phyloP scores from a whole-genome alignment of 495 filamentous ascomycete species.

The Articulospora tetracladia region DNA sequence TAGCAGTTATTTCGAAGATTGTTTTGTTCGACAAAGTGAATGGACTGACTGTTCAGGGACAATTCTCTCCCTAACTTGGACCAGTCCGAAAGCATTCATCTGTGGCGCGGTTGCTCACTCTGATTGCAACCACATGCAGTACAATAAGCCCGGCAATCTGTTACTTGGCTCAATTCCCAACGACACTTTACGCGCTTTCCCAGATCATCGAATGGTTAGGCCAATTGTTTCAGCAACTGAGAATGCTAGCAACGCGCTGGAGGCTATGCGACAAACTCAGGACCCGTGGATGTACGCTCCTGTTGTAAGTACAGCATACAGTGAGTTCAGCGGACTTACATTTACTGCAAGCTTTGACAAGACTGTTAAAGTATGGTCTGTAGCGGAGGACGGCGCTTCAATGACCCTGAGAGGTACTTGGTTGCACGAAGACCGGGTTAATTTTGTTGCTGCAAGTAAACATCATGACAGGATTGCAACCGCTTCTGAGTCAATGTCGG shows the following conservation, averaged over 20 bases:
- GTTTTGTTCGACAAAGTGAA: conserved; percentile 37
- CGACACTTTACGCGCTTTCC: conserved; percentile 57
- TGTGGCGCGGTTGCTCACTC: conserved; percentile 70
- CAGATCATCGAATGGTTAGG: conserved; percentile 63
- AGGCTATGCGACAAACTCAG: conserved; percentile 58
- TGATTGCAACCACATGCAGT: conserved; percentile 74
- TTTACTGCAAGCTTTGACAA: conserved; percentile 82
- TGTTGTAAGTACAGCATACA: conserved; percentile 73
- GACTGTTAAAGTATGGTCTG: conserved; percentile 73
- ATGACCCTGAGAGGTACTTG: conserved; percentile 47
- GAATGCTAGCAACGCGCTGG: conserved; percentile 42
- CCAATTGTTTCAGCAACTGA: conserved; percentile 27
- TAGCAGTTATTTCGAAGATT: conserved; percentile 39
- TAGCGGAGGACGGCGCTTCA: conserved; percentile 30
- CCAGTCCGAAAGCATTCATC: conserved; percentile 44
- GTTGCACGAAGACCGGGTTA: conserved; percentile 62
- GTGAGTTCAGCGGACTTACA: conserved; percentile 46
- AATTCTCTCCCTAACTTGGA: conserved; percentile 55
- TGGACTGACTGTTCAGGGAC: conserved; percentile 57
- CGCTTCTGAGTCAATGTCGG: conserved; percentile 41
- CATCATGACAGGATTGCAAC: conserved; percentile 43
- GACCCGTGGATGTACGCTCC: conserved; percentile 71
- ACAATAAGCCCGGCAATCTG: conserved; percentile 78
- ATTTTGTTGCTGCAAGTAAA: conserved; percentile 62
- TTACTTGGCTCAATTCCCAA: conserved; percentile 59